Evolutionary conservation across 768 basidiomycete genomes (phyloP).

Genomic region (Coprinopsis strossmayeri): DNA sequence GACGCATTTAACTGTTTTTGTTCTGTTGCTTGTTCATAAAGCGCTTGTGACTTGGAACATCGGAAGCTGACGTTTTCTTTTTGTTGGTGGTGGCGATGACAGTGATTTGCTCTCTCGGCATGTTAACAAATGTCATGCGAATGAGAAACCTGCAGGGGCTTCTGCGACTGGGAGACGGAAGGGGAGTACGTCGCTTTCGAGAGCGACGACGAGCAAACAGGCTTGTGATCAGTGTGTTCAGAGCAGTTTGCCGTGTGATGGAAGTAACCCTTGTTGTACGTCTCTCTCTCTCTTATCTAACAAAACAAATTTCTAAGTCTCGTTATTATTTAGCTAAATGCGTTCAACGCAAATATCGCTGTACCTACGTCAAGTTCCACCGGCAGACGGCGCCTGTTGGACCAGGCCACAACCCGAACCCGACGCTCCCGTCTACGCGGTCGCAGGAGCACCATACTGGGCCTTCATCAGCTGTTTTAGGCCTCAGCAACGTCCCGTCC

Average conservation of each 20-base stretch:
- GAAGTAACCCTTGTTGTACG: slow-evolving; percentile 72
- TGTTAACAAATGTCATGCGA: slow-evolving; percentile 82
- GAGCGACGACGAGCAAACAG: slow-evolving; percentile 76
- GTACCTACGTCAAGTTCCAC: slow-evolving; percentile 80
- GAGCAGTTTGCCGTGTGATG: slow-evolving; percentile 69
- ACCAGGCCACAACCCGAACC: slow-evolving; percentile 46
- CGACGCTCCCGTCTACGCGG: neutral
- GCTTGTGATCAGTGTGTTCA: slow-evolving; percentile 84
- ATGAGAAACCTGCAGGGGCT: slow-evolving; percentile 47
- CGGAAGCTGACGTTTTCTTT: neutral
- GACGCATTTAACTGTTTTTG: too few species aligned
- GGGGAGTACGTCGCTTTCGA: slow-evolving; percentile 57
- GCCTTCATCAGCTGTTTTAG: too few species aligned
- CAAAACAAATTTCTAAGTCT: neutral
- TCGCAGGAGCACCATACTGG: neutral
- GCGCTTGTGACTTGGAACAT: too few species aligned
- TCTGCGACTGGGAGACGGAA: slow-evolving; percentile 47
- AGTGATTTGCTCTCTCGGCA: slow-evolving; percentile 84
- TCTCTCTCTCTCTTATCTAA: slow-evolving; percentile 10
- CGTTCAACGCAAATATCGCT: slow-evolving; percentile 58
- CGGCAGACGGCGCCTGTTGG: slow-evolving; percentile 75
- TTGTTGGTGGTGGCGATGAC: neutral
- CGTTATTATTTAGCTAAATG: slow-evolving; percentile 54
- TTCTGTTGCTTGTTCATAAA: too few species aligned
- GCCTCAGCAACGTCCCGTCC: too few species aligned